Percentiles rank a stretch among this genome's conserved stretches.
These are phyloP conservation scores for Cyberlindnera xishuangbannaensis DNA, from an alignment of 805 yeast species.

Conservation along the genomic window DNA sequence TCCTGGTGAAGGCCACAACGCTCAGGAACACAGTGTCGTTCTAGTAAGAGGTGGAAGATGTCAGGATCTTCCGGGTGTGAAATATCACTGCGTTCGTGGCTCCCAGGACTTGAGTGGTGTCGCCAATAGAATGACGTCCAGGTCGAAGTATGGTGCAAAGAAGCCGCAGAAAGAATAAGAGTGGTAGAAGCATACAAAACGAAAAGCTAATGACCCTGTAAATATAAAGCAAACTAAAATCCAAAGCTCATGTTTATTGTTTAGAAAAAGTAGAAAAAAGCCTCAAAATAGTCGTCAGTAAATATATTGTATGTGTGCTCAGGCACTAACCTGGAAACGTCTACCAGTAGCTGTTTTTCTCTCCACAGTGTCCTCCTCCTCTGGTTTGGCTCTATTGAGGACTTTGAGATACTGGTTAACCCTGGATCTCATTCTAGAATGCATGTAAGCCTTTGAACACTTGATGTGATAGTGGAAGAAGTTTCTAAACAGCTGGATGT, in stretches of 20 bases:
- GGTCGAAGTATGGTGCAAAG: slow-evolving; percentile 93
- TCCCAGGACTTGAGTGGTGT: slow-evolving; percentile 91
- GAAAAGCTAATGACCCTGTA: neutral
- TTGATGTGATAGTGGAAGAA: slow-evolving; percentile 98
- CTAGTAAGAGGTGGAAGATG: slow-evolving; percentile 97
- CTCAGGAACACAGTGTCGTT: slow-evolving; percentile 96
- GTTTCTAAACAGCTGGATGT: slow-evolving; percentile 87
- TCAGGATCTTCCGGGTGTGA: slow-evolving; percentile 97
- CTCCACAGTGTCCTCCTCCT: slow-evolving; percentile 64
- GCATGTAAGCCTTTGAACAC: slow-evolving; percentile 97
- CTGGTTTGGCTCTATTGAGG: slow-evolving; percentile 94
- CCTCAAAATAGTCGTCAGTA: neutral
- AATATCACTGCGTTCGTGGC: slow-evolving; percentile 90
- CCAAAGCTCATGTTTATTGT: no score
- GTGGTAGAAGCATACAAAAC: neutral
- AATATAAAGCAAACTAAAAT: no score
- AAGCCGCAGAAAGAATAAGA: slow-evolving; percentile 49
- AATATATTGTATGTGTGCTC: slow-evolving; percentile 7
- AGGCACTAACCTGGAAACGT: slow-evolving; percentile 20
- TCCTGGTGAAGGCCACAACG: slow-evolving; percentile 98
- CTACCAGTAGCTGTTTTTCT: slow-evolving; percentile 30
- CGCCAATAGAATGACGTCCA: slow-evolving; percentile 81
- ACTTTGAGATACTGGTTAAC: slow-evolving; percentile 93
- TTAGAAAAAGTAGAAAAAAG: no score
- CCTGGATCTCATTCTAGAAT: slow-evolving; percentile 95